Percentiles rank a stretch among this genome's conserved stretches.
These are phyloP conservation scores for Lentinula boryana DNA, from an alignment of 768 basidiomycete species.

Conservation along the genomic window DNA sequence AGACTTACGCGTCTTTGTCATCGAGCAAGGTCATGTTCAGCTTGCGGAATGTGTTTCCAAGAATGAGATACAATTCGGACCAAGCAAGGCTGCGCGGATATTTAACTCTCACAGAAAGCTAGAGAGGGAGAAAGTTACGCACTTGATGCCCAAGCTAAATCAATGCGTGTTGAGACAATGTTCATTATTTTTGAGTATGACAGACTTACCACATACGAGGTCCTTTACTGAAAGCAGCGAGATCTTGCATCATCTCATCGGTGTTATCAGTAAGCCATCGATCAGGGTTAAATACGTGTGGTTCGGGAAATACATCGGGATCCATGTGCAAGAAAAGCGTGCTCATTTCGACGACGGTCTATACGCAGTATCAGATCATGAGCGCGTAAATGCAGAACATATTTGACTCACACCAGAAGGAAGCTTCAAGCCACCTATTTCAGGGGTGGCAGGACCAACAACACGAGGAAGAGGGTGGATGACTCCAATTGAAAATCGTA, in stretches of 20 bases:
- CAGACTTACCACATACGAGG: constrained; percentile 30
- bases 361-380: background rate
- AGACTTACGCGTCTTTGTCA: background rate
- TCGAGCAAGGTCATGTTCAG: constrained; percentile 12
- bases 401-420: constrained; percentile 29
- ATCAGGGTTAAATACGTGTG: constrained; percentile 32
- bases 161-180: background rate
- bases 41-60: constrained; percentile 16
- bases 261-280: constrained; percentile 34
- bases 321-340: constrained; percentile 32
- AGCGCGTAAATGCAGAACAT: too few species aligned
- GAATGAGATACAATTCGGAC: constrained; percentile 15
- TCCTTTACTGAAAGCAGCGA: constrained; percentile 39
- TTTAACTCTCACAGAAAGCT: background rate
- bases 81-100: constrained; percentile 12
- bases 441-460: constrained; percentile 25
- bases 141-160: background rate
- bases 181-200: background rate
- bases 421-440: constrained; percentile 28
- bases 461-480: constrained; percentile 34
- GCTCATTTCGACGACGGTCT: constrained; percentile 40
- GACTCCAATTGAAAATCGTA: constrained; percentile 34
- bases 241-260: constrained; percentile 32
- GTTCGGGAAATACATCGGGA: constrained; percentile 33
- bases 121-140: constrained; percentile 1